Evolutionary conservation across 2,329 filamentous ascomycete species (phyloP).

Genomic region (Malbranchea cinnamomea): DNA sequence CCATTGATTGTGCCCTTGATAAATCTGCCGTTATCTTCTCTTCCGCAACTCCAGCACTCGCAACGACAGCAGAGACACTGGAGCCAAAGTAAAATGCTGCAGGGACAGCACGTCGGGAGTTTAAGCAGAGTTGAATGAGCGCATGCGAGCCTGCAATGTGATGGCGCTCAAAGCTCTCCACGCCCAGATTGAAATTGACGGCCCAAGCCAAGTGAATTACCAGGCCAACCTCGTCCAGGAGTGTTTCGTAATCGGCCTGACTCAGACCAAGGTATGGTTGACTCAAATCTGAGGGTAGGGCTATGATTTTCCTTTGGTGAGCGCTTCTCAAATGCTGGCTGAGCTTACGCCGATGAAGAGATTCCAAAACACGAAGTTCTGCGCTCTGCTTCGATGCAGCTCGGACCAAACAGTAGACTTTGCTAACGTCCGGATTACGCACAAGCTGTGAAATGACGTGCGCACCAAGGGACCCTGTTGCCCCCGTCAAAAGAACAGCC

Average conservation of each 20-base stretch:
- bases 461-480: slow-evolving; percentile 50
- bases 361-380: slow-evolving; percentile 29
- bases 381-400: slow-evolving; percentile 30
- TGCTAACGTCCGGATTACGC: slow-evolving; percentile 20
- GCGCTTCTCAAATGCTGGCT: slow-evolving; percentile 1
- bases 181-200: slow-evolving; percentile 46
- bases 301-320: slow-evolving; percentile 36
- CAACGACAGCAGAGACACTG: slow-evolving; percentile 30
- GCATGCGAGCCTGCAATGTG: slow-evolving; percentile 37
- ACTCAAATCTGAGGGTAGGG: slow-evolving; percentile 35
- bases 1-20: slow-evolving; percentile 27
- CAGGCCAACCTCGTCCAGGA: slow-evolving; percentile 31
- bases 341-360: slow-evolving; percentile 19
- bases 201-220: slow-evolving; percentile 52
- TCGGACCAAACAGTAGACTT: slow-evolving; percentile 44
- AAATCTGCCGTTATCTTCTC: slow-evolving; percentile 1
- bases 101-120: slow-evolving; percentile 16
- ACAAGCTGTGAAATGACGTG: slow-evolving; percentile 38
- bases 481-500: slow-evolving; percentile 42
- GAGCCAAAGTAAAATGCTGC: slow-evolving; percentile 37
- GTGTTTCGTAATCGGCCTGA: slow-evolving; percentile 22
- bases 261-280: slow-evolving; percentile 35
- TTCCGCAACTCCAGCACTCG: neutral
- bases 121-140: slow-evolving; percentile 24
- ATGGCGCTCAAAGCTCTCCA: slow-evolving; percentile 40